Evolutionary conservation across 2,329 filamentous ascomycete species (phyloP).

Genomic region (Hymenoscyphus scutula): DNA sequence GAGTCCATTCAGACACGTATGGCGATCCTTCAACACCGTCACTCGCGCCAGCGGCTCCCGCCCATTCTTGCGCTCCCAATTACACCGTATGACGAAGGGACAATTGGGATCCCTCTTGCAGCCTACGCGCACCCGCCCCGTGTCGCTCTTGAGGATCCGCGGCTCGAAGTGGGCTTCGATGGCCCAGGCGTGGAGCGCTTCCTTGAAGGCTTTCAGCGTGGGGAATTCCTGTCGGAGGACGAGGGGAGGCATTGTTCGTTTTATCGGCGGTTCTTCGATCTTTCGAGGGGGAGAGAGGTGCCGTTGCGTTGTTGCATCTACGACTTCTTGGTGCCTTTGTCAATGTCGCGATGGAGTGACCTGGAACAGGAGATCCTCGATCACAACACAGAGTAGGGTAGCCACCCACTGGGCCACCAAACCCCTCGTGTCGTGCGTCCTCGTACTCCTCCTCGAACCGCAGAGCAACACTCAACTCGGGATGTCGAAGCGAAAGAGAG

Average conservation of each 20-base stretch:
- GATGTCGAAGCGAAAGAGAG: too few relatives aligned
- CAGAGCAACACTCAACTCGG: too few relatives aligned
- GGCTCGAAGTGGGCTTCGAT: conserved; percentile 38
- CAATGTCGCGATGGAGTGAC: too few relatives aligned
- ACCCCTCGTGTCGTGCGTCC: too few relatives aligned
- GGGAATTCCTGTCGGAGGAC: conserved; percentile 36
- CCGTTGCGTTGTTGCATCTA: too few relatives aligned
- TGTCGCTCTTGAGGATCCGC: conserved; percentile 36
- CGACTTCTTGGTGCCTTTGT: too few relatives aligned
- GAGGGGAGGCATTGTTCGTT: conserved; percentile 32
- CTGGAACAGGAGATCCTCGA: too few relatives aligned
- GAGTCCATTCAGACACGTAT: conserved; percentile 35
- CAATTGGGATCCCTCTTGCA: conserved; percentile 36
- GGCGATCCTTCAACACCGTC: conserved; percentile 34
- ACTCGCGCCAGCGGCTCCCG: conserved; percentile 33
- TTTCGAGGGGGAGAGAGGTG: conserved; percentile 2
- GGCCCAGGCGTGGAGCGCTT: conserved; percentile 36
- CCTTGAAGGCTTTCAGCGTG: conserved; percentile 36
- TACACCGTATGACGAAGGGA: conserved; percentile 36
- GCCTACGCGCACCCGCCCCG: conserved; percentile 36
- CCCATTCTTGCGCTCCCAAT: conserved; percentile 35
- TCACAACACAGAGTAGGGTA: too few relatives aligned
- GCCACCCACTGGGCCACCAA: too few relatives aligned
- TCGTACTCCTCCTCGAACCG: too few relatives aligned
- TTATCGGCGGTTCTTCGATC: neutral